These are phyloP conservation scores for Ilyonectria destructans DNA, from an alignment of 2,329 filamentous ascomycete species.

Conservation along the genomic window DNA sequence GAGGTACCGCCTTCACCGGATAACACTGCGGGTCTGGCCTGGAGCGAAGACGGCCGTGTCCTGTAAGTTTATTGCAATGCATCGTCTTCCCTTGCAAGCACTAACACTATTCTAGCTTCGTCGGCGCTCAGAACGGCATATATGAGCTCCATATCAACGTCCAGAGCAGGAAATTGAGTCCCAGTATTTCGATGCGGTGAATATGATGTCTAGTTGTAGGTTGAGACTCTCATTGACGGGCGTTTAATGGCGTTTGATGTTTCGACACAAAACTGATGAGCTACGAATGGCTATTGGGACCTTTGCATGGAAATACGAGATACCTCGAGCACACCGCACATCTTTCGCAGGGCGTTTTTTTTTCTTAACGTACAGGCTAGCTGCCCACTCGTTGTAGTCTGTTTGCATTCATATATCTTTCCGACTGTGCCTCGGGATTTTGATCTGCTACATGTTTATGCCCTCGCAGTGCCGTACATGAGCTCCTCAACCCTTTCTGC, in stretches of 20 bases:
- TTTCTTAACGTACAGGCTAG: conserved; percentile 21
- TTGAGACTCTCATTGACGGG: conserved; percentile 9
- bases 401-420: conserved; percentile 21
- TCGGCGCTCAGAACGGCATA: conserved; percentile 80
- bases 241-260: conserved; percentile 32
- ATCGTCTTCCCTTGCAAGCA: not conserved
- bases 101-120: conserved; percentile 63
- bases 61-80: conserved; percentile 64
- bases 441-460: not conserved
- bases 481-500: conserved; percentile 79
- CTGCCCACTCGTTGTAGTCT: conserved; percentile 32
- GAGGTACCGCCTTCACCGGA: conserved; percentile 65
- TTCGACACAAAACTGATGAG: conserved; percentile 45
- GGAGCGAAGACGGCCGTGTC: conserved; percentile 73
- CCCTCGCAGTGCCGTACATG: conserved; percentile 58
- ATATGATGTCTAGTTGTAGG: not conserved
- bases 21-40: conserved; percentile 74
- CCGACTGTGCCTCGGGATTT: conserved; percentile 6
- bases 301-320: conserved; percentile 41
- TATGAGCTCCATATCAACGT: conserved; percentile 82
- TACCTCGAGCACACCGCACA: conserved; percentile 33
- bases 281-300: conserved; percentile 39
- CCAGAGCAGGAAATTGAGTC: conserved; percentile 72
- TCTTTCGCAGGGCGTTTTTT: conserved; percentile 36
- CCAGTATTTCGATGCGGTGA: conserved; percentile 70